These are phyloP conservation scores for Heteromeles arbutifolia DNA, from an alignment of 306 rosid genomes.

Conservation along the genomic window DNA sequence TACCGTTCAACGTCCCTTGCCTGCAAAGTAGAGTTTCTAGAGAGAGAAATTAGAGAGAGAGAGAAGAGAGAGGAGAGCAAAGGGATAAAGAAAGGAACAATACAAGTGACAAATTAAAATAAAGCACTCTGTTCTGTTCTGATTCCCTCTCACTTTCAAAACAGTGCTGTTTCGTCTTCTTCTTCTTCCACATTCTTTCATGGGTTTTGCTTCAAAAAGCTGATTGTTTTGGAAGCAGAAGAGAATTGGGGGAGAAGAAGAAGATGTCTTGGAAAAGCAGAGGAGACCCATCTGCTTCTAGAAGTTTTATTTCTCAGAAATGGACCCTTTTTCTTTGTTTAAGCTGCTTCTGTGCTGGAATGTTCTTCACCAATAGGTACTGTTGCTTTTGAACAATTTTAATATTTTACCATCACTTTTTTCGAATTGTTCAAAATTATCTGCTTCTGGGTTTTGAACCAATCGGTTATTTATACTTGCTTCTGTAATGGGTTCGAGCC, in stretches of 20 bases:
- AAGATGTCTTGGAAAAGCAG: constrained; percentile 77
- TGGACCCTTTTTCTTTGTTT: constrained; percentile 75
- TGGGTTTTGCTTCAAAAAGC: constrained; percentile 27
- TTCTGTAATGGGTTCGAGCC: neutral
- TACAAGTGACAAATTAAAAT: constrained; percentile 19
- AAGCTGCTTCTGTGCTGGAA: constrained; percentile 78
- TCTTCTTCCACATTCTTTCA: constrained; percentile 11
- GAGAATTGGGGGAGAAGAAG: neutral
- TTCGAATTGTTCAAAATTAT: neutral
- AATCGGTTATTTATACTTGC: neutral
- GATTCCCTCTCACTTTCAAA: constrained; percentile 8
- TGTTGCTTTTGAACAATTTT: neutral
- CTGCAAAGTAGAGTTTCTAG: constrained; percentile 51
- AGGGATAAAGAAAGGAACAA: constrained; percentile 44
- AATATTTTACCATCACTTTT: neutral
- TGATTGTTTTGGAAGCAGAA: constrained; percentile 9
- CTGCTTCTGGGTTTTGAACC: neutral
- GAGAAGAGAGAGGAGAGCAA: constrained; percentile 25
- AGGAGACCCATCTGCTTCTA: constrained; percentile 55
- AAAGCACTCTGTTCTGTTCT: constrained; percentile 23
- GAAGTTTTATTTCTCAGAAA: constrained; percentile 51
- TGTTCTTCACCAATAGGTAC: constrained; percentile 86
- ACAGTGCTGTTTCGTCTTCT: neutral
- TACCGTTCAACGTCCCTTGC: constrained; percentile 62
- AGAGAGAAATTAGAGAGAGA: constrained; percentile 16